Percentiles rank a stretch among this genome's conserved stretches.
Evolutionary conservation across 805 yeast species (phyloP).

Genomic region (Candida quercuum): DNA sequence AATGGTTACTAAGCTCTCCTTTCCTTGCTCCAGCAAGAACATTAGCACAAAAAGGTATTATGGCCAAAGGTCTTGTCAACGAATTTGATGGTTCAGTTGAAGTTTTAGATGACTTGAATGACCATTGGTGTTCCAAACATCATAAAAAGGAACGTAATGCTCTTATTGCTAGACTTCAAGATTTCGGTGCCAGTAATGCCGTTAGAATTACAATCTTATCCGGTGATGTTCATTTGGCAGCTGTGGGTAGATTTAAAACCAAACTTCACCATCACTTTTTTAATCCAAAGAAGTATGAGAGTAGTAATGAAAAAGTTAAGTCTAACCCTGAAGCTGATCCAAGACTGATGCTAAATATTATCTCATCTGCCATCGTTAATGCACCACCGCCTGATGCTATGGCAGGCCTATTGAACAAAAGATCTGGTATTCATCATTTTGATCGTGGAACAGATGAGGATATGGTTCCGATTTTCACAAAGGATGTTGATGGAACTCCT

Average conservation of each 20-base stretch:
- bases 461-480: slow-evolving; percentile 63
- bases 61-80: slow-evolving; percentile 72
- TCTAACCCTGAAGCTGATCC: slow-evolving; percentile 63
- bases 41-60: slow-evolving; percentile 54
- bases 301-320: slow-evolving; percentile 34
- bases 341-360: slow-evolving; percentile 72
- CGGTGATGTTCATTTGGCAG: slow-evolving; percentile 92
- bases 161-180: slow-evolving; percentile 55
- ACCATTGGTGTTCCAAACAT: slow-evolving; percentile 91
- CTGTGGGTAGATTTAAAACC: slow-evolving; percentile 71
- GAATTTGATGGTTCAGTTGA: slow-evolving; percentile 92
- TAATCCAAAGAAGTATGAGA: slow-evolving; percentile 27
- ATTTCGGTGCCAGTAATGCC: slow-evolving; percentile 57
- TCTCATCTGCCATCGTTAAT: slow-evolving; percentile 86
- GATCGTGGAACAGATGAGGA: slow-evolving; percentile 69
- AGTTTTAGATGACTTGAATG: slow-evolving; percentile 87
- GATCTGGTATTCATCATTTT: slow-evolving; percentile 63
- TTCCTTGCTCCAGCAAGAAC: slow-evolving; percentile 59
- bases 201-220: slow-evolving; percentile 78
- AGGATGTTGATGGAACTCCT: slow-evolving; percentile 48
- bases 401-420: slow-evolving; percentile 64
- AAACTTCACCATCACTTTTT: slow-evolving; percentile 41
- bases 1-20: slow-evolving; percentile 60
- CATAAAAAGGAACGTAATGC: slow-evolving; percentile 84
- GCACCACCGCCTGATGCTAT: slow-evolving; percentile 90